Base-by-base conservation (phyloP, 2,329 filamentous ascomycete genomes). In the Beauveria varroae region DNA sequence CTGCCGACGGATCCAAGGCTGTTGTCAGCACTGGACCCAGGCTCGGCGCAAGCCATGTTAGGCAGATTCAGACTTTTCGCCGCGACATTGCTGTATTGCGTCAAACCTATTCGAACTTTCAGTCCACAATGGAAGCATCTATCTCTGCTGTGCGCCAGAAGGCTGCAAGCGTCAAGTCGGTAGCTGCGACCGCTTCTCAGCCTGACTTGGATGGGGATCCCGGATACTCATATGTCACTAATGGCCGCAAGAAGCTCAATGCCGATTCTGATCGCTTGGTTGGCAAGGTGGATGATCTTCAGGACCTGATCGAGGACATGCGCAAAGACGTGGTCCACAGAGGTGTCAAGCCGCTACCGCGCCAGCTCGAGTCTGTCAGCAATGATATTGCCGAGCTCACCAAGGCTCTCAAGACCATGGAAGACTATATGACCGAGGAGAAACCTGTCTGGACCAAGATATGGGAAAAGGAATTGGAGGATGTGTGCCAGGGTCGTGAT, bases 391-490 rank as follows among this genome's bases (percentile, higher is more conserved):
- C 87, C 54, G 76, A 81, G 60, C 86, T 95, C 37, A 89, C 87
- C 54, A 88, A 91, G 70, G 93, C 97, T 70, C 85, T 99, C 64
- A 95, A 91, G 82, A 93, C 90, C 76, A 88, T 99, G 83, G 90
- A 96, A 71, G 93, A 96, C 18, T 96, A 90, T 78, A 84, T 99
- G 77, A 88, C 87, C 68, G 85, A 86, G 52, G 95, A 99, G 81
- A 96, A 96, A 74, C 95, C 95, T 0, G 81, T 97, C 62, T 99
- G 95, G 93, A 97, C 92, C 60, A 97, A 97, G 84, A 96, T 98
- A 65, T 99, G 95, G 95, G 93, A 98, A 82, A 93, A 96, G 76
- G 93, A 98, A 74, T 80, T 99, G 51, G 91, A 98, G 74, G 88
- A 93, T 57, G 93, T 99, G 3, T 98, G 95, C 76, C 92, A 96